Conservation (phyloP, 331 rosid genomes). For the Acacia concinna region DNA sequence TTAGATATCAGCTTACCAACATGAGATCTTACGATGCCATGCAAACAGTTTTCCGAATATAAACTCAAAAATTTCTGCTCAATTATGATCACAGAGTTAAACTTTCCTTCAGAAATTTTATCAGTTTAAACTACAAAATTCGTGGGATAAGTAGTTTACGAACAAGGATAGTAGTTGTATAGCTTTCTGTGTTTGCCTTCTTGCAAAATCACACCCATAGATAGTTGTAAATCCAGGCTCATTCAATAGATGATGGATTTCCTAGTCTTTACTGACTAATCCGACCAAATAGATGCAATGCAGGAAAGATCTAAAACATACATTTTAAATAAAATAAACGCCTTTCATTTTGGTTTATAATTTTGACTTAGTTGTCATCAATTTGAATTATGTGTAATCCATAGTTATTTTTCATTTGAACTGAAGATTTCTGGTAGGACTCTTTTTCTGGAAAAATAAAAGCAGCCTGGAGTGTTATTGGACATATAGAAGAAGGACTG, state of each 20-base stretch:
- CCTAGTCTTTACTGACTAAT: conserved; percentile 11
- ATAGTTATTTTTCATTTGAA: neutral
- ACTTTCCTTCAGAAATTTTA: neutral
- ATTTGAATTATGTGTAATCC: neutral
- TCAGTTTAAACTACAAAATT: conserved; percentile 21
- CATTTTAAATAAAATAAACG: neutral
- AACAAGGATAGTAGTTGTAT: conserved; percentile 35
- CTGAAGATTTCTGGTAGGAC: neutral
- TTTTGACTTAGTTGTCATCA: neutral
- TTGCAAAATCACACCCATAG: conserved; percentile 28
- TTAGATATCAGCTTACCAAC: conserved; percentile 39
- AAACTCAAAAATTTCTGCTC: conserved; percentile 31
- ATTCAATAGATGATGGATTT: conserved; percentile 29
- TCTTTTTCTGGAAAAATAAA: neutral
- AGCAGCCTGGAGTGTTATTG: neutral
- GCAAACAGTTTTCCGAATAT: conserved; percentile 30
- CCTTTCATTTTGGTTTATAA: neutral
- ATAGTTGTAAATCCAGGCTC: conserved; percentile 15
- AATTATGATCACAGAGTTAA: conserved; percentile 32
- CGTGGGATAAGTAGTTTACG: conserved; percentile 26
- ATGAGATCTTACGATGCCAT: conserved; percentile 19
- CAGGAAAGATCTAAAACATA: neutral
- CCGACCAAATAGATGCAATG: neutral
- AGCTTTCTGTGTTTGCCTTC: conserved; percentile 31
- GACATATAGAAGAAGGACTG: neutral